Conservation (phyloP, 257 asterid species). For the Rhazya stricta region DNA sequence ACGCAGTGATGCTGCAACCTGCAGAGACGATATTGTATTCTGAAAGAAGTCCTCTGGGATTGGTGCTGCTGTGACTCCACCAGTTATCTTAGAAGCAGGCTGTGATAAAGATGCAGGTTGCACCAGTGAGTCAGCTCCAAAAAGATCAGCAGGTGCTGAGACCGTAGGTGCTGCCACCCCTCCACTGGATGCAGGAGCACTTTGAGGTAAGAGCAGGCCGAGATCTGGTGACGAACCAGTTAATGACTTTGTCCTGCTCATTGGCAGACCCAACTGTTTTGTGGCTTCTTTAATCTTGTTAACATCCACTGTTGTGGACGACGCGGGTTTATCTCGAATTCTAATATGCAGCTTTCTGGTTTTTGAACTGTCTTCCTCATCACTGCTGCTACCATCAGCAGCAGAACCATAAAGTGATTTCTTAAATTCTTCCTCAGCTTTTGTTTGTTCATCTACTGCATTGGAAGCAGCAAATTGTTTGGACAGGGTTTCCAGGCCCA, state of each 20-base stretch:
- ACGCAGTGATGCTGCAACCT: constrained; percentile 78
- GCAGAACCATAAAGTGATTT: constrained; percentile 68
- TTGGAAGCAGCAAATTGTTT: constrained; percentile 48
- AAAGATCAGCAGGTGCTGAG: constrained; percentile 64
- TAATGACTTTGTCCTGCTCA: constrained; percentile 73
- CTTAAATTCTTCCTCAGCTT: constrained; percentile 97
- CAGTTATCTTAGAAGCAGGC: constrained; percentile 41
- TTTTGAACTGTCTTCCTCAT: constrained; percentile 88
- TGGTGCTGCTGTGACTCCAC: constrained; percentile 76
- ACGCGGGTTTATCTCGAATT: constrained; percentile 81
- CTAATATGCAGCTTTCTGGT: constrained; percentile 63
- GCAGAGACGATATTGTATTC: constrained; percentile 82
- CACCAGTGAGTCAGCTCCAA: constrained; percentile 56
- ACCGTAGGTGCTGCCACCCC: constrained; percentile 38
- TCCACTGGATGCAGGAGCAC: constrained; percentile 44
- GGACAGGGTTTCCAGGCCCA: constrained; percentile 75
- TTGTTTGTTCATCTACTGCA: constrained; percentile 81
- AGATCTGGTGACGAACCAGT: constrained; percentile 74
- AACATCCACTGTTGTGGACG: constrained; percentile 82
- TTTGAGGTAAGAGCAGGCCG: constrained; percentile 58
- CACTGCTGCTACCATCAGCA: constrained; percentile 95
- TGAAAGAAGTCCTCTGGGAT: constrained; percentile 99
- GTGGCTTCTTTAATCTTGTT: constrained; percentile 98
- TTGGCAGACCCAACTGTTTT: constrained; percentile 74
- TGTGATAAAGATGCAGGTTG: constrained; percentile 52